Base-by-base conservation (phyloP, 2,329 filamentous ascomycete genomes). In the Clathrospora elynae region DNA sequence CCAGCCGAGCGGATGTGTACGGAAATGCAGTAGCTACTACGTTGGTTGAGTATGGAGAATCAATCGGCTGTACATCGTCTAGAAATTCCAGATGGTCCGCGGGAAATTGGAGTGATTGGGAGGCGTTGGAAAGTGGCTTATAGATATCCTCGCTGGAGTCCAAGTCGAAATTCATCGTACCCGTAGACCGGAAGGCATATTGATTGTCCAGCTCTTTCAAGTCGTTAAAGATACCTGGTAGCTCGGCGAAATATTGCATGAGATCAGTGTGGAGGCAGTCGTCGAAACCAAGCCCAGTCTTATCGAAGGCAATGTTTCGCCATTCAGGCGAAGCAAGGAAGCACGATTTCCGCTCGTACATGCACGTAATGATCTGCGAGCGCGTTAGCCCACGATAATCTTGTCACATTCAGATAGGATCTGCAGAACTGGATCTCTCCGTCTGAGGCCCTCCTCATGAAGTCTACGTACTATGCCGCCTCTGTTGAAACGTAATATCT, bases 251-350 rank as follows among this genome's bases (percentile, higher is more conserved):
- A 6, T 49, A 55, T 18, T 60, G 55, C 23, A 66, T 48, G 11
- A 68, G 39, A 13, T 64, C 59, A 2, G 60, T 61, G 6, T 65
- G 60, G 1, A 66, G 37, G 26, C 54, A 51, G 23, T 65, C 64
- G 2, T 66, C 59, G 23, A 54, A 52, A 16, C 43, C 46, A 6
- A 66, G 50, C 1, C 55, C 60, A 1, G 46, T 57, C 20, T 62
- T 62, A 39, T 68, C 64, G 39, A 70, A 68, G 11, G 64, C 67
- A 12, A 68, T 51, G 10, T 61, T 50, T 30, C 49, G 52, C 67
- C 66, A 70, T 35, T 60, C 60, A 2, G 57, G 59, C 17, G 46
- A 43, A 9, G 55, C 49, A 7, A 70, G 61, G 31, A 70, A 66
- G 32, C 64, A 66, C 10, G 55, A 50, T 35, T 59, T 61, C 6